A percentile compares a stretch with the other conserved stretches of the same genome.
phyloP scores from a whole-genome alignment of 306 rosid genomes.

The Lablab purpureus region DNA sequence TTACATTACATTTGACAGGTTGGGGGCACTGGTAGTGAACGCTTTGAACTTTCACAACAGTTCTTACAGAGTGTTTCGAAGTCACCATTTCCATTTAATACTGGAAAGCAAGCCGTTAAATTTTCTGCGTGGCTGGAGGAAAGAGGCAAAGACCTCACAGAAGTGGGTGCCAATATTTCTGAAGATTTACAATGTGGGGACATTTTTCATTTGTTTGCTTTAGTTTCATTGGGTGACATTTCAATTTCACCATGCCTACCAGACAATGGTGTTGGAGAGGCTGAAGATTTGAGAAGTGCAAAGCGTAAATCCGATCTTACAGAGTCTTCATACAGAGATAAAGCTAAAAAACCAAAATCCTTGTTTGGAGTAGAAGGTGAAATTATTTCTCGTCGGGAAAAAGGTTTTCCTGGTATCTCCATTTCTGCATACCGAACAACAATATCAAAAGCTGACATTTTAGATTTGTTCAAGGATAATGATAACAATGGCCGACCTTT shows the following conservation, averaged over 20 bases:
- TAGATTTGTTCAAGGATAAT: constrained; percentile 63
- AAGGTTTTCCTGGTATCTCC: constrained; percentile 90
- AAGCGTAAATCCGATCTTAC: constrained; percentile 73
- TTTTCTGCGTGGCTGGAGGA: constrained; percentile 73
- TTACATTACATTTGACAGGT: constrained; percentile 61
- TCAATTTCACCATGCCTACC: constrained; percentile 80
- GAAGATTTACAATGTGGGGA: constrained; percentile 90
- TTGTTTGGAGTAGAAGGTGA: constrained; percentile 77
- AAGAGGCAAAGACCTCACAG: constrained; percentile 67
- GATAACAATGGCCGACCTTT: constrained; percentile 47
- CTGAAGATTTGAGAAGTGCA: constrained; percentile 75
- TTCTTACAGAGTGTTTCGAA: constrained; percentile 77
- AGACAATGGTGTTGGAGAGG: constrained; percentile 88
- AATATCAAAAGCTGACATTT: constrained; percentile 62
- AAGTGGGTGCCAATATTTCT: constrained; percentile 63
- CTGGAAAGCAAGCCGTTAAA: constrained; percentile 75
- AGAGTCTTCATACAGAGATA: constrained; percentile 60
- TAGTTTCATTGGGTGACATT: constrained; percentile 77
- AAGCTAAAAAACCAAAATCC: constrained; percentile 70
- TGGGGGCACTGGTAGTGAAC: constrained; percentile 72
- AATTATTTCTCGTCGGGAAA: constrained; percentile 89
- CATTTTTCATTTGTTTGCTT: constrained; percentile 80
- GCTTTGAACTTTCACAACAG: constrained; percentile 78
- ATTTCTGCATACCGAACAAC: constrained; percentile 56
- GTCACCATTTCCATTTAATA: constrained; percentile 82